These are phyloP conservation scores for Stromatinia cepivora DNA, from an alignment of 2,329 filamentous ascomycete species.

Conservation along the genomic window DNA sequence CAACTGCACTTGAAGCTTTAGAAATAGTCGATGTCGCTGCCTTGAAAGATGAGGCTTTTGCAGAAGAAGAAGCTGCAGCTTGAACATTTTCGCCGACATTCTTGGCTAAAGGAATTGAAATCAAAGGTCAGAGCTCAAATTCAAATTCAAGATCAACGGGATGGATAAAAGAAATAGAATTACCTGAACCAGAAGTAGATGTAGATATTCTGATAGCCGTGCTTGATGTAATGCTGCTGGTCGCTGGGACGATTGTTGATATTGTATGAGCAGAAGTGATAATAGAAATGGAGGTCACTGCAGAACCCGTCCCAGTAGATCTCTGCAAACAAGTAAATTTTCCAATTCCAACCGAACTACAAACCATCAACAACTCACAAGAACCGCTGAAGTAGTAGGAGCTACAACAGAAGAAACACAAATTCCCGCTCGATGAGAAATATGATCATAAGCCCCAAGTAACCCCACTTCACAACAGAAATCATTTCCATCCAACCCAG, in stretches of 20 bases:
- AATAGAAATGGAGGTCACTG: not conserved
- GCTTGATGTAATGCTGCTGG: not conserved
- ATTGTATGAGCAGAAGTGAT: not conserved
- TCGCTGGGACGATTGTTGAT: not conserved
- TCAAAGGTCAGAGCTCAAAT: not conserved
- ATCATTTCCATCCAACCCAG: constrained; percentile 26
- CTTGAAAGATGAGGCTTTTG: not conserved
- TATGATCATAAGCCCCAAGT: constrained; percentile 23
- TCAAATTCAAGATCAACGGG: too few species aligned
- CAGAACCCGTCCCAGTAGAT: constrained; percentile 13
- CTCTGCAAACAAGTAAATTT: constrained; percentile 12
- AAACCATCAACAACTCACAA: constrained; percentile 14
- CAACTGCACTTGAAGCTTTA: not conserved
- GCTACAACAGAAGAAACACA: constrained; percentile 22
- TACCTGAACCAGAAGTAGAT: not conserved
- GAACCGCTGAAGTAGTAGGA: constrained; percentile 19
- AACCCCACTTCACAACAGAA: constrained; percentile 27
- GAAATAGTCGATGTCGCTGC: not conserved
- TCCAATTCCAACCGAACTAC: not conserved
- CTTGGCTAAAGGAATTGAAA: not conserved
- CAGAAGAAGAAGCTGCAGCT: not conserved
- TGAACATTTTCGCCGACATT: not conserved
- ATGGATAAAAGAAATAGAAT: too few species aligned
- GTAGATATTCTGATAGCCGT: not conserved
- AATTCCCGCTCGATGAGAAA: constrained; percentile 23